Percentiles rank a stretch among this genome's conserved stretches.
Conservation (phyloP, 2,329 filamentous ascomycete genomes). For the Cyphellophora europaea region DNA sequence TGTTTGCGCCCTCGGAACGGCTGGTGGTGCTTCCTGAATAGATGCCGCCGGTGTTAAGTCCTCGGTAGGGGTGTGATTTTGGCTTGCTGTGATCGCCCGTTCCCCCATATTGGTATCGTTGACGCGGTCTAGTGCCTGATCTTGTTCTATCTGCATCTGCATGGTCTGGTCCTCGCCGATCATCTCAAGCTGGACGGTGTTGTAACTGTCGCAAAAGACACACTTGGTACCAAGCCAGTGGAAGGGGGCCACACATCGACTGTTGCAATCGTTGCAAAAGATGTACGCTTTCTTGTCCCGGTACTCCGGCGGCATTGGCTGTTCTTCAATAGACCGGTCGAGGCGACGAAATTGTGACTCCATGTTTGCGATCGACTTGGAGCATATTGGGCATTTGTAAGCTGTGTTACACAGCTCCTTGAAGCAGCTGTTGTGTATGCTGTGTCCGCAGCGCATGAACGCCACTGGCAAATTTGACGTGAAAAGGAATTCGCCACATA, state of each 20-base stretch:
- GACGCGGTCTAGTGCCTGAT: constrained; percentile 8
- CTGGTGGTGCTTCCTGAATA: not conserved
- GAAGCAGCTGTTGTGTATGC: constrained; percentile 86
- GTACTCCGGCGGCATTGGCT: constrained; percentile 88
- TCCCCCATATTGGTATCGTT: constrained; percentile 20
- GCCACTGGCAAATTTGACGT: constrained; percentile 81
- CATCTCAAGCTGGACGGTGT: constrained; percentile 33
- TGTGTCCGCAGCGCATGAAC: constrained; percentile 92
- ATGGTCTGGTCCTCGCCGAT: constrained; percentile 23
- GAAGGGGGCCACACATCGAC: constrained; percentile 75
- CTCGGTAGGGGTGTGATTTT: constrained; percentile 14
- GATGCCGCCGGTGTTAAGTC: constrained; percentile 6
- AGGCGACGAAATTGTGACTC: constrained; percentile 87
- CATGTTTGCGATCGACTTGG: constrained; percentile 96
- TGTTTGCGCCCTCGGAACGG: constrained; percentile 10
- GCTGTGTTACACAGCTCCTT: constrained; percentile 78
- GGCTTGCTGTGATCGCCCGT: constrained; percentile 17
- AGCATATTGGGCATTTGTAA: constrained; percentile 95
- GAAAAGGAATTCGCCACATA: constrained; percentile 95
- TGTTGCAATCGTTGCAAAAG: constrained; percentile 89
- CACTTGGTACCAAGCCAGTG: constrained; percentile 96
- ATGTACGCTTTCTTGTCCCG: constrained; percentile 70
- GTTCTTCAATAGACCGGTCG: constrained; percentile 73
- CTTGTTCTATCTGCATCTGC: constrained; percentile 14
- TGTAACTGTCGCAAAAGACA: constrained; percentile 42